These are phyloP conservation scores for fission yeast (Schizosaccharomyces pombe) DNA, from an alignment of 805 yeast species.

Conservation along the genomic window DNA sequence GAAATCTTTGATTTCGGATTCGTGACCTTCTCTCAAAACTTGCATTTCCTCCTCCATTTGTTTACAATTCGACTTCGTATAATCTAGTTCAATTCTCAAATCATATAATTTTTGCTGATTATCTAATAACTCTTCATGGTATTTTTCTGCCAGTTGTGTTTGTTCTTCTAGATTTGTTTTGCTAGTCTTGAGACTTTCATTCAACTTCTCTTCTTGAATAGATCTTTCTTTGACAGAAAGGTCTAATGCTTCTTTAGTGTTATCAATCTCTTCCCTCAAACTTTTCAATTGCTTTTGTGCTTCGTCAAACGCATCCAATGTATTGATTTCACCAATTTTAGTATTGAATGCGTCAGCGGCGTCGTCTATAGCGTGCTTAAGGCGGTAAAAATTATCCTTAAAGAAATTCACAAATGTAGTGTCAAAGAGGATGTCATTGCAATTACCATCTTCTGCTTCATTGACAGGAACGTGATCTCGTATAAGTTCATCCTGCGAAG, in stretches of 20 bases:
- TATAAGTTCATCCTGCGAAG: conserved; percentile 38
- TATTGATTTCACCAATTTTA: conserved; percentile 7
- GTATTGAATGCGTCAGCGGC: conserved; percentile 55
- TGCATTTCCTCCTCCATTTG: conserved; percentile 1
- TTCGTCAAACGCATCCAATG: conserved; percentile 4
- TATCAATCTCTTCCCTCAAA: not conserved
- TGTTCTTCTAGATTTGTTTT: not conserved
- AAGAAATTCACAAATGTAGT: conserved; percentile 37
- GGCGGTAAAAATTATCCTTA: conserved; percentile 44
- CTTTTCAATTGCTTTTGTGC: conserved; percentile 4
- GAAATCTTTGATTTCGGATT: conserved; percentile 9
- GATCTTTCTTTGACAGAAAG: not conserved
- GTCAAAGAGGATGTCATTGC: conserved; percentile 46
- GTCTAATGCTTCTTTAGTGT: not conserved
- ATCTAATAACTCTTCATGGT: conserved; percentile 6
- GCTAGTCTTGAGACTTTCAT: no score
- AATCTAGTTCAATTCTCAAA: not conserved
- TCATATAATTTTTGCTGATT: not conserved
- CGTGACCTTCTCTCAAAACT: conserved; percentile 7
- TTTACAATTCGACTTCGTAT: conserved; percentile 16
- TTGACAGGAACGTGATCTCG: conserved; percentile 20
- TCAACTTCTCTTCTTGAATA: not conserved
- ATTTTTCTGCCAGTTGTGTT: conserved; percentile 22
- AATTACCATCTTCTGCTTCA: conserved; percentile 18
- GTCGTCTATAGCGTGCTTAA: conserved; percentile 45